Conservation (phyloP, 2,329 filamentous ascomycete species). For the Epichloe sibirici region DNA sequence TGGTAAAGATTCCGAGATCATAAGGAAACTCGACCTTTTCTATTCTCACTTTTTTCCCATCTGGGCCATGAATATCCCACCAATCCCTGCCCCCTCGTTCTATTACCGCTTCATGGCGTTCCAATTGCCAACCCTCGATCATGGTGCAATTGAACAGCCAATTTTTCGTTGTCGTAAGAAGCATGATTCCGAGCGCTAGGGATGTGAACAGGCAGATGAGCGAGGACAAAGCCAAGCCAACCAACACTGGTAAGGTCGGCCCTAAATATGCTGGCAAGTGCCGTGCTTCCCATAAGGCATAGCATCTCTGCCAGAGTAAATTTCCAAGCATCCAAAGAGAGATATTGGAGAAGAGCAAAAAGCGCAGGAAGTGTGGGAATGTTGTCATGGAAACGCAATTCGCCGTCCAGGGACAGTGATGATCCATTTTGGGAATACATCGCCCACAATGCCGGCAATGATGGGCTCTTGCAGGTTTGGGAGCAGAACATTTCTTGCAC, state of each 20-base stretch:
- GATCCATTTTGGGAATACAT: conserved; percentile 73
- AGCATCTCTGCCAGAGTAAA: conserved; percentile 47
- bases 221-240: conserved; percentile 47
- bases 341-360: conserved; percentile 56
- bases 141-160: conserved; percentile 62
- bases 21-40: conserved; percentile 68
- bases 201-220: conserved; percentile 46
- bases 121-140: conserved; percentile 68
- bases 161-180: conserved; percentile 47
- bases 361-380: conserved; percentile 72
- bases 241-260: conserved; percentile 46
- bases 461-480: conserved; percentile 67
- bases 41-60: conserved; percentile 34
- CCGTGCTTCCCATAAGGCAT: conserved; percentile 51
- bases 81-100: conserved; percentile 33
- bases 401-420: conserved; percentile 75
- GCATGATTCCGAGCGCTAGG: conserved; percentile 51
- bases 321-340: conserved; percentile 50
- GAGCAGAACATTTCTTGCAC: conserved; percentile 64
- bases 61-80: conserved; percentile 27
- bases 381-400: conserved; percentile 77
- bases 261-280: conserved; percentile 63
- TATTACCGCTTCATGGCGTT: conserved; percentile 48
- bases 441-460: conserved; percentile 67
- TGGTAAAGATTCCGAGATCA: conserved; percentile 63